Conservation (phyloP, 495 filamentous ascomycete genomes). For the Rostrohypoxylon terebratum region DNA sequence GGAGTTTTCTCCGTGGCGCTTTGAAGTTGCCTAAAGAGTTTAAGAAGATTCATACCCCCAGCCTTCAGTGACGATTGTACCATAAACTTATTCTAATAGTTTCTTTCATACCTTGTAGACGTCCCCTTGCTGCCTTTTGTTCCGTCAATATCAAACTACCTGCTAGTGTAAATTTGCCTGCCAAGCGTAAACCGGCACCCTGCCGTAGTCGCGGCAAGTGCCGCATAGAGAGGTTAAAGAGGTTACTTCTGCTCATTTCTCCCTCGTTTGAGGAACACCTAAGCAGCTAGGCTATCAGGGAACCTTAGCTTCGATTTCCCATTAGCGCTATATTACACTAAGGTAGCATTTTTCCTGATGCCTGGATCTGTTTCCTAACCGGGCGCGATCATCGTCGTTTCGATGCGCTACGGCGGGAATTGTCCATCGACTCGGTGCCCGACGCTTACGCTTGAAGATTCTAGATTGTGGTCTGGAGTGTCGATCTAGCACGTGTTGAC, state of each 20-base stretch:
- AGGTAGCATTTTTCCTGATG: constrained; percentile 1
- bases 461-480: constrained; percentile 7
- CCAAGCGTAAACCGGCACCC: constrained; percentile 1
- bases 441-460: constrained; percentile 9
- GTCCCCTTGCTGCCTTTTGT: background rate
- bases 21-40: background rate
- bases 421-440: background rate
- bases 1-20: constrained; percentile 12
- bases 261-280: constrained; percentile 1
- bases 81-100: constrained; percentile 5
- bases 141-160: background rate
- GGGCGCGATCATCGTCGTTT: constrained; percentile 9
- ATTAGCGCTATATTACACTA: background rate
- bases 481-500: constrained; percentile 10
- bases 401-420: constrained; percentile 18
- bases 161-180: background rate
- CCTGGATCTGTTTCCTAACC: background rate
- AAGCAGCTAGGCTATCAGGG: background rate
- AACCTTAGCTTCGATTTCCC: constrained; percentile 1
- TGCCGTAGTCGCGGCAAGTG: constrained; percentile 8
- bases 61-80: background rate
- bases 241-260: constrained; percentile 5
- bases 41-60: background rate
- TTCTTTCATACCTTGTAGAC: background rate
- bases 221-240: background rate